Evolutionary conservation across 1,139 yeast species (phyloP).

Genomic region (Kazachstania sp.): DNA sequence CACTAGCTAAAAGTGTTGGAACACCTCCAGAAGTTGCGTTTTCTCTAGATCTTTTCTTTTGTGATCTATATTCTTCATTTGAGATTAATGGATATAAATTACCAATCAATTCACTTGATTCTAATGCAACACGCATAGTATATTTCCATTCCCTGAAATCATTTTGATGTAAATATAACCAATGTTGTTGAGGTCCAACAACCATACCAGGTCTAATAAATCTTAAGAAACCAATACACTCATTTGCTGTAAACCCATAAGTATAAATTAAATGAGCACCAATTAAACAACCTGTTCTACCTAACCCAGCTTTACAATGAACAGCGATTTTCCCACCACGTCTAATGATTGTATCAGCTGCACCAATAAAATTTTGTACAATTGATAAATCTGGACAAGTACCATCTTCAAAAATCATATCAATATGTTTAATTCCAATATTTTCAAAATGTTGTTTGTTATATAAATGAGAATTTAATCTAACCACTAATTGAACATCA

Average conservation of each 20-base stretch:
- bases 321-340: conserved; percentile 92
- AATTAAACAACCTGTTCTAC: conserved; percentile 93
- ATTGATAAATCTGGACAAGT: conserved; percentile 93
- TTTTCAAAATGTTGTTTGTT: conserved; percentile 76
- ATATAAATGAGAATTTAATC: conserved; percentile 85
- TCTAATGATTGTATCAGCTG: conserved; percentile 76
- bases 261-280: conserved; percentile 96
- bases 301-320: conserved; percentile 96
- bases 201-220: conserved; percentile 98
- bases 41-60: conserved; percentile 33
- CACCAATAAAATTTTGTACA: conserved; percentile 88
- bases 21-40: background rate
- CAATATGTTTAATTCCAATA: conserved; percentile 79
- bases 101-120: conserved; percentile 64
- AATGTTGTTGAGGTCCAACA: conserved; percentile 98
- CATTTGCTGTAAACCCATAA: conserved; percentile 94
- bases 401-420: conserved; percentile 95
- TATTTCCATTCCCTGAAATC: conserved; percentile 95
- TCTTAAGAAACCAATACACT: conserved; percentile 93
- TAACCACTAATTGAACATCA: conserved; percentile 79
- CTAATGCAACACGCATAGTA: conserved; percentile 62
- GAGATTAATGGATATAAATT: conserved; percentile 66
- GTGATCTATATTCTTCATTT: conserved; percentile 41
- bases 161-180: conserved; percentile 92
- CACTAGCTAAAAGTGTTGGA: background rate